Evolutionary conservation across 495 filamentous ascomycete species (phyloP).

Genomic region (Cenococcum geophilum): DNA sequence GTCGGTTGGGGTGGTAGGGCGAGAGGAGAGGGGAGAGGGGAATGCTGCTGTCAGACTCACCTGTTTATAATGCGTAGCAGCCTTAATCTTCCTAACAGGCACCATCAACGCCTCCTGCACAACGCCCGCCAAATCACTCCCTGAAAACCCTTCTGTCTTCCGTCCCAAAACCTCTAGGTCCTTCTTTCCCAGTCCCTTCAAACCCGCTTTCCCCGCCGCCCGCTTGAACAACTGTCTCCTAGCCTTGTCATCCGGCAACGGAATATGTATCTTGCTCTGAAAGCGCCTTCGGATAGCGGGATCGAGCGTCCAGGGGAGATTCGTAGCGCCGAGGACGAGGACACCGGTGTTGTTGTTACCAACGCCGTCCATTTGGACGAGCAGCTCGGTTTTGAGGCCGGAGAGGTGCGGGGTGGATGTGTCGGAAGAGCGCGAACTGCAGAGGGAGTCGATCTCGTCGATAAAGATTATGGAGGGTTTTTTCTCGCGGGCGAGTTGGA

Average conservation of each 20-base stretch:
- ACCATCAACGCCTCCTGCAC: not conserved
- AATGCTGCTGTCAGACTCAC: not conserved
- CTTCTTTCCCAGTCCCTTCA: not conserved
- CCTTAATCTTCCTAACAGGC: not conserved
- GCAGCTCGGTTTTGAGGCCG: not conserved
- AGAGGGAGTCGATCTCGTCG: not conserved
- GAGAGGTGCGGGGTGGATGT: not conserved
- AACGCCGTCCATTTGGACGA: conserved; percentile 2
- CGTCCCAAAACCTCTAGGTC: not conserved
- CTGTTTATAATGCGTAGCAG: not conserved
- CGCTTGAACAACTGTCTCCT: not conserved
- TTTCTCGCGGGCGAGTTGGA: not conserved
- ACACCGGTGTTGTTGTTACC: not conserved
- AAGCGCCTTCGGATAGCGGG: not conserved
- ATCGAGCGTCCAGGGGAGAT: conserved; percentile 1
- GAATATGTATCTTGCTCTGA: not conserved
- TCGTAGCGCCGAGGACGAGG: not conserved
- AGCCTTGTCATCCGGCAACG: not conserved
- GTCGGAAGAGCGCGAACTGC: not conserved
- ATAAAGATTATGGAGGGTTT: conserved; percentile 3
- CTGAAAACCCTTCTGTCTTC: not conserved
- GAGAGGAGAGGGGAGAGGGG: not conserved
- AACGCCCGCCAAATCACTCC: not conserved
- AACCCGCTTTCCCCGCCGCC: not conserved
- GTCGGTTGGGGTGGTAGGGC: not conserved